Evolutionary conservation across 768 basidiomycete genomes (phyloP), one percentile per base, ranked within the genome.

Genomic region (Suillus ampliporus): DNA sequence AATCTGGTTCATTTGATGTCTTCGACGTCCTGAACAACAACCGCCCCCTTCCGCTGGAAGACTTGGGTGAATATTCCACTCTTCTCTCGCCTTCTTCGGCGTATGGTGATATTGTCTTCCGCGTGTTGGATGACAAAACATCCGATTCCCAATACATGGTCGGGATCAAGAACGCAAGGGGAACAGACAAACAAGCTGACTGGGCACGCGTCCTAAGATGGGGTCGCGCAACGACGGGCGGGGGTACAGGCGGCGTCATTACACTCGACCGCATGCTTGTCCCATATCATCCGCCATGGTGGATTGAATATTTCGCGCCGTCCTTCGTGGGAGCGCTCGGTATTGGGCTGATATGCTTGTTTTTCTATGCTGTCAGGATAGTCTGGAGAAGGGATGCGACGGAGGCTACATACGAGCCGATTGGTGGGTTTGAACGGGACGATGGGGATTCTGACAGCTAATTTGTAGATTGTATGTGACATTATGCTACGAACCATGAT

Each of bases 211-310:
- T 92, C 21, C 72, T 89, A 31, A 80, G 85, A 51, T 91, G 89
- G 88, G 93, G 92, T 44, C 87, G 92, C 50, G 87, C 90, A 50
- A 91, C 91, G 37, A 86, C 86, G 9, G 86, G 85, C 13, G 80
- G 82, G 14, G 87, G 90, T 40, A 88, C 85, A 0, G 97, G 96
- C 0, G 97, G 97, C 4, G 94, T 98, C 43, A 84, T 98, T 62
- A 85, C 90, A 76, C 91, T 99, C 63, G 93, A 97, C 78, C 82
- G 83, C 46, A 81, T 98, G 14, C 78, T 99, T 59, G 71, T 88
- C 26, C 97, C 97, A 38, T 99, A 95, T 73, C 79, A 89, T 62
- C 94, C 97, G 4, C 83, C 89, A 5, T 94, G 92, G 93, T 95
- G 90, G 87, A 79, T 85, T 41, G 80, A 86, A 69, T 95, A 89